Percentiles rank a stretch among this genome's conserved stretches.
Evolutionary conservation across 2,329 filamentous ascomycete species (phyloP).

Genomic region (Penicillium crustosum): DNA sequence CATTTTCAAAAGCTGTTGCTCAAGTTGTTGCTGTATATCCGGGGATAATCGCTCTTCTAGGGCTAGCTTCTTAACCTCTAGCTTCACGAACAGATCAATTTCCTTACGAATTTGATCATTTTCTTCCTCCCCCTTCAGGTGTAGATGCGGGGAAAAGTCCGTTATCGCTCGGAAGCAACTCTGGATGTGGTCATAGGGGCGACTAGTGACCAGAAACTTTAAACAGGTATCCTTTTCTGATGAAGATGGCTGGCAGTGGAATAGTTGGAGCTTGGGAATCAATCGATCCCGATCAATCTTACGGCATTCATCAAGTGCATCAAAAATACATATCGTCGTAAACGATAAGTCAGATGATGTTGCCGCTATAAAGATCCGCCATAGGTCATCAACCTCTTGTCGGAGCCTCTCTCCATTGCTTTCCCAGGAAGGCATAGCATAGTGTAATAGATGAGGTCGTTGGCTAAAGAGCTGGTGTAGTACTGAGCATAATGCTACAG

Average conservation of each 20-base stretch:
- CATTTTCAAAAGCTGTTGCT: no score
- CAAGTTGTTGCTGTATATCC: no score
- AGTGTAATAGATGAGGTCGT: conserved; percentile 27
- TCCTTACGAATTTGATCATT: no score
- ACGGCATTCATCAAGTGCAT: conserved; percentile 15
- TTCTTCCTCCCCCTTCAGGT: no score
- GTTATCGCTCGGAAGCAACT: no score
- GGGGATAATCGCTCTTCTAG: no score
- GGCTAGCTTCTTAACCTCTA: no score
- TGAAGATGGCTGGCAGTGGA: background rate
- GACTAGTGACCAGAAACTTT: no score
- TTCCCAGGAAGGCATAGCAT: conserved; percentile 17
- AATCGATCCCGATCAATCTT: conserved; percentile 1
- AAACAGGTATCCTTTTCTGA: background rate
- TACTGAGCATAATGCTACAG: conserved; percentile 35
- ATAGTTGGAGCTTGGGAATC: conserved; percentile 9
- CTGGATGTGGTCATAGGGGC: no score
- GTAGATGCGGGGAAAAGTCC: no score
- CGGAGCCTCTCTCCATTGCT: conserved; percentile 23
- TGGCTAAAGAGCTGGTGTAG: conserved; percentile 40
- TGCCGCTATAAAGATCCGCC: conserved; percentile 13
- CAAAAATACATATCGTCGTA: conserved; percentile 12
- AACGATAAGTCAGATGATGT: no score
- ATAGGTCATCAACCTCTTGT: conserved; percentile 16
- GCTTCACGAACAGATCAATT: no score